Evolutionary conservation across 768 basidiomycete genomes (phyloP), one percentile per base, ranked within the genome.

Genomic region (Pleurotus tuoliensis): DNA sequence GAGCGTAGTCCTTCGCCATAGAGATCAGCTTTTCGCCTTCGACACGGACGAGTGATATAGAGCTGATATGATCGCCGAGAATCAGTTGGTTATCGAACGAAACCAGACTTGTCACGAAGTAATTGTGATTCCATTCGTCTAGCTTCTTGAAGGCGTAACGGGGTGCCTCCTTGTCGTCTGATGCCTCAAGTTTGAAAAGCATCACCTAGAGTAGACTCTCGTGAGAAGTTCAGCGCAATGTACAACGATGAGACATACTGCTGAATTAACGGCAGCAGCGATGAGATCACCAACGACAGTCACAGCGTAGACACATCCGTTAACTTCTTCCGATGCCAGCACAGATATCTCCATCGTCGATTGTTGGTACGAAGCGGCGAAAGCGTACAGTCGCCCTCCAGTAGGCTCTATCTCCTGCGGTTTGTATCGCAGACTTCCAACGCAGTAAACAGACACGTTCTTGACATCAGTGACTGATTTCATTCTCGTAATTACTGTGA

Each of bases 1-100:
- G 83, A 0, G 82, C 78, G 67, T 86, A 90, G 67, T 96, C 90
- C 60, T 82, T 82, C 7, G 88, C 90, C 12, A 88, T 69, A 30
- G 79, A 77, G 34, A 76, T 67, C 3, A 88, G 65, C 58, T 73
- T 76, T 2, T 62, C 71, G 11, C 71, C 73, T 2, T 62, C 58
- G 50, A 88, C 67, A 56, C 79, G 78, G 30, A 95, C 72, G 24
- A 92, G 61, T 2, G 92, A 87, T 15, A 95, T 77, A 0, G 92
- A 93, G 65, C 82, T 84, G 24, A 95, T 80, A 6, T 86, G 84
- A 64, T 97, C 94, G 37, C 90, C 90, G n/a, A 85, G 79, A 15
- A 90, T 70, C 22, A 96, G 66, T 46, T 70, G 72, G 58, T 84
- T 70, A 2, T 74, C 78, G 47, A 77, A 78, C 3, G 82, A 72